These are phyloP conservation scores for Tolypocladium pustulatum DNA, from an alignment of 2,329 filamentous ascomycete genomes.

Conservation along the genomic window DNA sequence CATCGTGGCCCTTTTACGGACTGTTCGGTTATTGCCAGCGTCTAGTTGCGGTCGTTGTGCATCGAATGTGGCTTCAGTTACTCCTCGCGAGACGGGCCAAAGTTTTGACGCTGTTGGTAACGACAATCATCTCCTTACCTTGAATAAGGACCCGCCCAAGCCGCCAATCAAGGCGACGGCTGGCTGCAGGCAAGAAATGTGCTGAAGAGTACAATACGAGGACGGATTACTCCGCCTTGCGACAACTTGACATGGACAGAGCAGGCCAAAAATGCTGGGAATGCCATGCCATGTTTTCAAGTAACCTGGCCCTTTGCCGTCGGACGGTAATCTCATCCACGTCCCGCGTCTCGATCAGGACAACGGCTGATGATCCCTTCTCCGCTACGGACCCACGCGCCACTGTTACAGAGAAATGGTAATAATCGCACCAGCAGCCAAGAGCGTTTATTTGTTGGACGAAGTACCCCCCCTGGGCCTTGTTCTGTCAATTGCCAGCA, in stretches of 20 bases:
- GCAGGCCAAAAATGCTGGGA: not conserved
- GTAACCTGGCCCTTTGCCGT: not conserved
- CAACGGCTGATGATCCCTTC: not conserved
- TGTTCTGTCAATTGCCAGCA: not conserved
- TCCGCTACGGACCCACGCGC: not conserved
- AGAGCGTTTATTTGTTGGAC: not conserved
- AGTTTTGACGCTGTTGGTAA: not conserved
- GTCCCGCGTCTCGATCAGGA: not conserved
- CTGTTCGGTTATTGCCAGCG: not conserved
- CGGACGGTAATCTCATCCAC: not conserved
- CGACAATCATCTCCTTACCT: too few relatives aligned
- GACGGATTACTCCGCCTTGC: too few relatives aligned
- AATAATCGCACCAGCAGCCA: not conserved
- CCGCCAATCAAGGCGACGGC: not conserved
- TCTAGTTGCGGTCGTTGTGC: not conserved
- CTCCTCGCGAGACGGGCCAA: not conserved
- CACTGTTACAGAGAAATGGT: constrained; percentile 1
- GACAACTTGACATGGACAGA: not conserved
- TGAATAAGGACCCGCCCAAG: too few relatives aligned
- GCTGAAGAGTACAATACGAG: not conserved
- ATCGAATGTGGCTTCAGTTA: not conserved
- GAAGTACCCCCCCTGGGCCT: not conserved
- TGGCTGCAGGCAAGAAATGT: not conserved
- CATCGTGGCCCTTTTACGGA: not conserved
- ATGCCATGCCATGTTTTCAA: not conserved